Evolutionary conservation across 1,139 yeast species (phyloP).

Genomic region (Yarrowia galli): DNA sequence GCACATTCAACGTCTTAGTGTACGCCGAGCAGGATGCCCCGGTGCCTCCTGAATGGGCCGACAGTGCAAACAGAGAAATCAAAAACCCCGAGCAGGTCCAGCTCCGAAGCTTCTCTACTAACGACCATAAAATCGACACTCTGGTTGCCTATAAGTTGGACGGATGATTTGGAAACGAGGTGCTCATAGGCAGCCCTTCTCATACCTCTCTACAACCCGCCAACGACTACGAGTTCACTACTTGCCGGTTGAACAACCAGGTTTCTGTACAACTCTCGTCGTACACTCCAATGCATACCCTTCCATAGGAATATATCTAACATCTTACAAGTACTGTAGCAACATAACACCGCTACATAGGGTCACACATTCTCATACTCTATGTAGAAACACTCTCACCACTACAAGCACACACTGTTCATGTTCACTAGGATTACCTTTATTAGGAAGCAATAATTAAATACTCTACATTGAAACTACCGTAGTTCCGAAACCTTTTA

Average conservation of each 20-base stretch:
- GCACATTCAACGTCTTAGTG: conserved; percentile 86
- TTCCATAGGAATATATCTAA: conserved; percentile 6
- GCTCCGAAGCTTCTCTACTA: conserved; percentile 73
- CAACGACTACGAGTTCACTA: too few relatives aligned
- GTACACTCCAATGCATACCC: conserved; percentile 7
- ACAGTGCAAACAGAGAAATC: conserved; percentile 69
- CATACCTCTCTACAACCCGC: too few relatives aligned
- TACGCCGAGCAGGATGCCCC: conserved; percentile 77
- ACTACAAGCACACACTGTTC: neutral
- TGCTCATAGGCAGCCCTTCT: too few relatives aligned
- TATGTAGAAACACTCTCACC: too few relatives aligned
- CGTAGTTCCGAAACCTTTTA: conserved; percentile 47
- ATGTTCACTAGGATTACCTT: conserved; percentile 16
- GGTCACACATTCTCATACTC: too few relatives aligned
- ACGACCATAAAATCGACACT: conserved; percentile 75
- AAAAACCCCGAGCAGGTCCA: conserved; percentile 69
- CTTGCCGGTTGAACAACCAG: too few relatives aligned
- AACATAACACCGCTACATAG: too few relatives aligned
- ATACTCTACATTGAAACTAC: conserved; percentile 37
- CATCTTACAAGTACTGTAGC: too few relatives aligned
- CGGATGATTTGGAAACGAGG: conserved; percentile 20
- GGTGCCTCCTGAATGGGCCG: conserved; percentile 88
- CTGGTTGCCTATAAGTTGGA: conserved; percentile 69
- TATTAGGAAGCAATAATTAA: conserved; percentile 37
- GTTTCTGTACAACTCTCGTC: neutral